Base-by-base conservation (phyloP, 345 rosid genomes). In the Conringia planisiliqua region DNA sequence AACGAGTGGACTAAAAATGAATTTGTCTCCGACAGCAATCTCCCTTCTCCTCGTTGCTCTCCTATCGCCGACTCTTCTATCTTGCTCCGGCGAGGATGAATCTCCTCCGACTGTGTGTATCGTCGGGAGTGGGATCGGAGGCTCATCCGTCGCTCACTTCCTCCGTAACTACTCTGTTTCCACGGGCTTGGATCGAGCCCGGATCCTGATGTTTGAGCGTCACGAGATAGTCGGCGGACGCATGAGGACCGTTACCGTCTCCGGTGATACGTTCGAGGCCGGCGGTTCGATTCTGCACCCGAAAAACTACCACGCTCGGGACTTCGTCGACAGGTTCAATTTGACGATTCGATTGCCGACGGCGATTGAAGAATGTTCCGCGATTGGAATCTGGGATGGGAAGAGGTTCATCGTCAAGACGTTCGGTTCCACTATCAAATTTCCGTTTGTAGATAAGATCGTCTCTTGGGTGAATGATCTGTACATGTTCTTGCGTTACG, bases 211-310 rank as follows among this genome's bases (percentile, higher is more conserved):
- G 71, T 87, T 93, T 70, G 97, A 93, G 82, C 87, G 93, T 12
- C 72, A 80, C 64, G 76, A 72, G 69, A 43, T 87, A 74, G 92
- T 95, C 40, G 97, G 99, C 42, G 99, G 99, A 0, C 96, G 99
- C 20, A 92, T 95, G 97, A 96, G 86, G 22, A 86, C 85, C 6
- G 88, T 90, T 12, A 72, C 69, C 16, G 50, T 92, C 42, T 62
- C 79, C 64, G 92, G 91, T 10, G 81, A 88, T n/a, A 83, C 81
- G 9, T 95, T 90, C 72, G 98, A 90, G 73, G 96, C 97, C 6
- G 97, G 98, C 6, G 97, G 84, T 39, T 90, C 97, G 51, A 92
- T 95, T 62, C 90, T 95, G 8, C 99, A 90, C 62, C 97, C 97
- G 26, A 87, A 88, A 77, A 95, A 92, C 73, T 90, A 83, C 74